Evolutionary conservation across 108 stramenopile species (phyloP), one percentile per base, ranked within the genome.

Genomic region (Skeletonema menzelii): DNA sequence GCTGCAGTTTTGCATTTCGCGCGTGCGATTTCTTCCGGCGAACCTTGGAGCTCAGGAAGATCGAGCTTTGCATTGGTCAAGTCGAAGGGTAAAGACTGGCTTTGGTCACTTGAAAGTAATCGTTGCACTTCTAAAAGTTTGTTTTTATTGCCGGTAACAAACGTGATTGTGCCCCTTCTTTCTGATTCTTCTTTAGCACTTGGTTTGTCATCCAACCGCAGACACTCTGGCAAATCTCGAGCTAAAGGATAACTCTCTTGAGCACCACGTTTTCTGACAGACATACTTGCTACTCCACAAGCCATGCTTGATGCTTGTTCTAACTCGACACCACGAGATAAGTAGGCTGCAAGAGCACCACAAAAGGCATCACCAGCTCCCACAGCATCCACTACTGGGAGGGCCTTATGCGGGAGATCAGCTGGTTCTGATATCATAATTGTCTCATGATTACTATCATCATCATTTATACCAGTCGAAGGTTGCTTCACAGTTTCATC

Each of bases 91-190:
- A 83, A 6, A 17, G 57, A 31, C 1, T 35, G 17, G 10, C n/a
- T 14, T 38, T 53, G 61, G n/a, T 64, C 72, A 27, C 67, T 65
- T 1, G 40, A 72, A 14, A 93, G 56, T 35, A 93, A 87, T 17
- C 83, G 57, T 6, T 78, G 58, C 22, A 96, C 93, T 82, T 97
- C 96, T 37, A 89, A 89, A 14, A 97, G 80, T 73, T 98, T 98
- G 69, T 95, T 96, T 61, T 89, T 87, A 74, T 97, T 98, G 13
- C 96, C 97, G 19, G 97, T 98, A 19, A 98, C 96, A 77, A 98
- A 98, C 8, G 87, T 86, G 26, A 88, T 82, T 59, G 56, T 71
- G 27, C 37, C 38, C 22, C 46, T 65, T 6, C 31, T 37, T 2
- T 42, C 59, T 42, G 62, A 32, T 34, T 68, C 58, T 59, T 38